These are phyloP conservation scores for Mucor piriformis DNA, from an alignment of 371 early-diverging fungal species.

Conservation along the genomic window DNA sequence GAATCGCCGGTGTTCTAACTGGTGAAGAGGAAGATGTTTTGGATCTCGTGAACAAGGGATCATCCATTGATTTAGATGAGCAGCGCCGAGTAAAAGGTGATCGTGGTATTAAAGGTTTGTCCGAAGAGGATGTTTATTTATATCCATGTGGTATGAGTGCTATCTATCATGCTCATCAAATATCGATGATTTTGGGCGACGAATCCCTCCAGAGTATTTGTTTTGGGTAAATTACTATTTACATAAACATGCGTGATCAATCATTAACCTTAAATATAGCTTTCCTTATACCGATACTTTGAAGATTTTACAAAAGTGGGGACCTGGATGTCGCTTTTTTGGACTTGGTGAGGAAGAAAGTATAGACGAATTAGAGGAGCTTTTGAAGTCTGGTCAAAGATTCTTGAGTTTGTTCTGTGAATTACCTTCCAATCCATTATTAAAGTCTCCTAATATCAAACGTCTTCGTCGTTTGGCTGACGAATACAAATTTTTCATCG, in stretches of 20 bases:
- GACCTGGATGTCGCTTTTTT: slow-evolving; percentile 84
- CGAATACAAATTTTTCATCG: slow-evolving; percentile 73
- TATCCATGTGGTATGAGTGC: slow-evolving; percentile 93
- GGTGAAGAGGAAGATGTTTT: slow-evolving; percentile 22
- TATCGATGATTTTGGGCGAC: slow-evolving; percentile 54
- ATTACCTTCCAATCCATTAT: slow-evolving; percentile 92
- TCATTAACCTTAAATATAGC: slow-evolving; percentile 40
- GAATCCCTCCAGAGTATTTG: slow-evolving; percentile 76
- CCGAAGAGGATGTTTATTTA: slow-evolving; percentile 83
- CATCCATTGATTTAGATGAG: slow-evolving; percentile 25
- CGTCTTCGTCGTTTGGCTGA: slow-evolving; percentile 79
- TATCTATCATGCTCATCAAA: slow-evolving; percentile 83
- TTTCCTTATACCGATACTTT: slow-evolving; percentile 95
- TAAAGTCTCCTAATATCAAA: slow-evolving; percentile 78
- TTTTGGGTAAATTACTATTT: slow-evolving; percentile 93
- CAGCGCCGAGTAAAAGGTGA: slow-evolving; percentile 38
- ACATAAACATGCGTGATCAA: too few relatives aligned
- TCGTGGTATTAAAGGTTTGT: slow-evolving; percentile 57
- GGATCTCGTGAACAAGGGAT: slow-evolving; percentile 32
- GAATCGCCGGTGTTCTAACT: slow-evolving; percentile 85
- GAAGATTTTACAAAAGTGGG: slow-evolving; percentile 93
- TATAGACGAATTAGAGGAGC: slow-evolving; percentile 69
- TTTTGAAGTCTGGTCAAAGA: slow-evolving; percentile 59
- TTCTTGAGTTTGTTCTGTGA: slow-evolving; percentile 88
- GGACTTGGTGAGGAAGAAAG: slow-evolving; percentile 79